phyloP scores from a whole-genome alignment of 805 yeast genomes.

The Lachancea quebecensis region DNA sequence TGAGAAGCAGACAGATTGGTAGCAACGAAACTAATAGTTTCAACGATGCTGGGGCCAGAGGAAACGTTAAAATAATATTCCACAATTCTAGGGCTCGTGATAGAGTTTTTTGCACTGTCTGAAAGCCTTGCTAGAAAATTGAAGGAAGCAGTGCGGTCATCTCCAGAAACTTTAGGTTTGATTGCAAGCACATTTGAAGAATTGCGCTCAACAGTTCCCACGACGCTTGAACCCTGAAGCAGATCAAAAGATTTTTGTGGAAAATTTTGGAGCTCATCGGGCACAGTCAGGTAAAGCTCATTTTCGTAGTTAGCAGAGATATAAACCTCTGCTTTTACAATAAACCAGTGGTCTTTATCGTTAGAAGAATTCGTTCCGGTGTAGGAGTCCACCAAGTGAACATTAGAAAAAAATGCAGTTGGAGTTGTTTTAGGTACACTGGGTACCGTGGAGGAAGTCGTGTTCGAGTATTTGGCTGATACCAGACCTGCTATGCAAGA shows the following conservation, averaged over 20 bases:
- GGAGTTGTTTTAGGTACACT: conserved; percentile 7
- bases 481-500: not conserved
- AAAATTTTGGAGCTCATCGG: conserved; percentile 18
- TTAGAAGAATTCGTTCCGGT: conserved; percentile 18
- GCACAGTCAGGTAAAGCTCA: conserved; percentile 20
- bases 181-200: conserved; percentile 22
- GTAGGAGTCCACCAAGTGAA: conserved; percentile 22
- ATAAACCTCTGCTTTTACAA: conserved; percentile 22
- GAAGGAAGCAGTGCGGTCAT: conserved; percentile 18
- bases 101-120: conserved; percentile 11
- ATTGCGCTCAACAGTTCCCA: conserved; percentile 18
- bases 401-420: conserved; percentile 15
- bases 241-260: conserved; percentile 19
- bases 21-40: conserved; percentile 18
- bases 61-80: conserved; percentile 20
- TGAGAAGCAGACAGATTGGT: conserved; percentile 13
- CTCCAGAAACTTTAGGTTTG: conserved; percentile 7
- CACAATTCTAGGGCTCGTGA: conserved; percentile 14
- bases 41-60: conserved; percentile 14
- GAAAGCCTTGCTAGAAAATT: conserved; percentile 22
- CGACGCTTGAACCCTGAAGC: conserved; percentile 9
- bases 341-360: conserved; percentile 25
- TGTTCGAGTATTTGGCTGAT: conserved; percentile 3
- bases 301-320: conserved; percentile 17
- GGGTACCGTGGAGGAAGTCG: not conserved